These are phyloP conservation scores for Rutstroemia sp. DNA, from an alignment of 2,329 filamentous ascomycete genomes.

Conservation along the genomic window DNA sequence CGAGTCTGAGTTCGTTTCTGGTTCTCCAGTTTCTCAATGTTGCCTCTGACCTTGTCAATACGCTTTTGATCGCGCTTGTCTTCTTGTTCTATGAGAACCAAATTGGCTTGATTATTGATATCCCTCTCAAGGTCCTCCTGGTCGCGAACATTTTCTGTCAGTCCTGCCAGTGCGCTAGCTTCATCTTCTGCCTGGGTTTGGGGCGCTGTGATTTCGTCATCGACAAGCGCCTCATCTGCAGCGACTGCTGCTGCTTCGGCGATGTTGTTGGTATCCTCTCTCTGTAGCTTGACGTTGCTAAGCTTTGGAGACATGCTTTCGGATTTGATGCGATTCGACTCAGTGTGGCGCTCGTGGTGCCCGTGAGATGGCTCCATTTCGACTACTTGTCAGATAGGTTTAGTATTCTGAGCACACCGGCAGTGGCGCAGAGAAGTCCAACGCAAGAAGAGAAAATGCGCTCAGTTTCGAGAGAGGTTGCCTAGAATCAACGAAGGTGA, in stretches of 20 bases:
- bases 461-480: background rate
- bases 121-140: constrained; percentile 89
- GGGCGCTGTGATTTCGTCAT: constrained; percentile 6
- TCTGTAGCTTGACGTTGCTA: constrained; percentile 11
- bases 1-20: constrained; percentile 55
- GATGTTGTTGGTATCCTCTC: constrained; percentile 18
- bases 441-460: background rate
- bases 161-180: constrained; percentile 40
- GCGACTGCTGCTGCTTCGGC: constrained; percentile 18
- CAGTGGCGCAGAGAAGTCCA: background rate
- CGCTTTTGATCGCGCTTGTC: constrained; percentile 56
- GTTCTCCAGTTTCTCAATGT: constrained; percentile 50
- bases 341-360: background rate
- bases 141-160: constrained; percentile 67
- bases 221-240: constrained; percentile 15
- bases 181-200: constrained; percentile 20
- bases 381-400: background rate
- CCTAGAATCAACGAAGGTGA: background rate
- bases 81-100: constrained; percentile 52
- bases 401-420: background rate
- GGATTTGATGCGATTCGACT: background rate
- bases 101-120: constrained; percentile 58
- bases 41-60: constrained; percentile 50
- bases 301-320: constrained; percentile 4
- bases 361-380: background rate